Percentiles rank a stretch among this genome's conserved stretches.
Evolutionary conservation across 2,329 filamentous ascomycete species (phyloP).

Genomic region (Colletotrichum endophyticum): DNA sequence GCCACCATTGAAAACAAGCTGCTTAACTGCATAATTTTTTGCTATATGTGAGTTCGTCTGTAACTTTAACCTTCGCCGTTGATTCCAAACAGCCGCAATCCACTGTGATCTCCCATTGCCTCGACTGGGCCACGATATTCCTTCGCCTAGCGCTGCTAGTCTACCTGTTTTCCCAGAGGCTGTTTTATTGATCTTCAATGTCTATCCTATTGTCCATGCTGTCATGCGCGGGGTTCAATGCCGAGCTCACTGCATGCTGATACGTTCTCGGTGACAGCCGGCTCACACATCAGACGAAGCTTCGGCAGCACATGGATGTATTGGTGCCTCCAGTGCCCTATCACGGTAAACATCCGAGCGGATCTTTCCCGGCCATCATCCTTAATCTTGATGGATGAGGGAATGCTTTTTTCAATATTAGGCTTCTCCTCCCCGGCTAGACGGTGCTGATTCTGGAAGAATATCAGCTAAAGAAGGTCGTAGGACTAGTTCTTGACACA

Average conservation of each 20-base stretch:
- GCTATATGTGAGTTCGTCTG: not conserved
- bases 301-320: not conserved
- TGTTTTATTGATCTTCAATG: not conserved
- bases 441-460: not conserved
- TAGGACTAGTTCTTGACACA: not conserved
- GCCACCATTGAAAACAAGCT: not conserved
- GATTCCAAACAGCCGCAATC: not conserved
- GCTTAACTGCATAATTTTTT: not conserved
- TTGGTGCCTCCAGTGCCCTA: not conserved
- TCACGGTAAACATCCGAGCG: not conserved
- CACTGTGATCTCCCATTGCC: not conserved
- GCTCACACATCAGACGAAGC: not conserved
- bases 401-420: not conserved
- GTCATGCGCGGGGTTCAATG: not conserved
- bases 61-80: not conserved
- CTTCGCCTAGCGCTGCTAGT: not conserved
- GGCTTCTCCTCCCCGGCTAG: not conserved
- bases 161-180: rapidly evolving
- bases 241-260: not conserved
- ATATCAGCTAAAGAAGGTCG: not conserved
- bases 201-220: not conserved
- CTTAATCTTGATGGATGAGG: not conserved
- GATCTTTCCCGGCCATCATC: not conserved
- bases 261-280: not conserved
- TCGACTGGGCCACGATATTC: rapidly evolving